phyloP scores from a whole-genome alignment of 176 grass and related monocot species.

The Oryza rufipogon region DNA sequence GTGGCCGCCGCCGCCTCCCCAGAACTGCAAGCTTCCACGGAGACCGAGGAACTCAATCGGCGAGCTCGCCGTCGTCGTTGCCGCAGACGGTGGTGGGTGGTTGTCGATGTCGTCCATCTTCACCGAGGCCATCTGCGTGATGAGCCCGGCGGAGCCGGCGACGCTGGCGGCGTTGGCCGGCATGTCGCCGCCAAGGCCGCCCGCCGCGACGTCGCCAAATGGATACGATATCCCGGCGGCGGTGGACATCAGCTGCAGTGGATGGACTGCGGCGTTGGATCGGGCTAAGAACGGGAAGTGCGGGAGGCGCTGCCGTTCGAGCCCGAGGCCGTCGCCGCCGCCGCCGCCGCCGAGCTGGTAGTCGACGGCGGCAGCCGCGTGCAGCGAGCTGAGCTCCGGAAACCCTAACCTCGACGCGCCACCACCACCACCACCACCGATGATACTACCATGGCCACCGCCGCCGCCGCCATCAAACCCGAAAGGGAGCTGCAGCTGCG shows the following conservation, averaged over 20 bases:
- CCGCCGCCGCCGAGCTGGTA: slow-evolving; percentile 28
- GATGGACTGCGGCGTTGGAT: slow-evolving; percentile 4
- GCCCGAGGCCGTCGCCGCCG: slow-evolving; percentile 9
- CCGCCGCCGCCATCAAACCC: neutral
- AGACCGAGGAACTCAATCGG: slow-evolving; percentile 36
- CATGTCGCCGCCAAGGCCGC: neutral
- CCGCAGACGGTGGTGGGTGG: neutral
- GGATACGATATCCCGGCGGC: slow-evolving; percentile 18
- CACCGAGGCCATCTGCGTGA: slow-evolving; percentile 43
- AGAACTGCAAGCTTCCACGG: slow-evolving; percentile 41
- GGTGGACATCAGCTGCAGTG: slow-evolving; percentile 17
- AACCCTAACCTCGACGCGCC: slow-evolving; percentile 40
- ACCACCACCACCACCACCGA: neutral
- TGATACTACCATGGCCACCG: neutral
- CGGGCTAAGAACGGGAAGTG: slow-evolving; percentile 42
- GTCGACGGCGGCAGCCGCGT: neutral
- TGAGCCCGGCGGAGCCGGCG: slow-evolving; percentile 12
- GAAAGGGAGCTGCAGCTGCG: slow-evolving; percentile 29
- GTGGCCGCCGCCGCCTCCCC: neutral
- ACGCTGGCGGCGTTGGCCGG: neutral
- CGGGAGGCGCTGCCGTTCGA: slow-evolving; percentile 36
- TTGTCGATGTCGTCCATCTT: slow-evolving; percentile 55
- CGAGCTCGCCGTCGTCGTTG: neutral
- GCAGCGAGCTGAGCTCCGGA: slow-evolving; percentile 27
- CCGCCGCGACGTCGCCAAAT: slow-evolving; percentile 7